phyloP scores from a whole-genome alignment of 2,329 filamentous ascomycete species.

The Drechslerella coelobrocha region DNA sequence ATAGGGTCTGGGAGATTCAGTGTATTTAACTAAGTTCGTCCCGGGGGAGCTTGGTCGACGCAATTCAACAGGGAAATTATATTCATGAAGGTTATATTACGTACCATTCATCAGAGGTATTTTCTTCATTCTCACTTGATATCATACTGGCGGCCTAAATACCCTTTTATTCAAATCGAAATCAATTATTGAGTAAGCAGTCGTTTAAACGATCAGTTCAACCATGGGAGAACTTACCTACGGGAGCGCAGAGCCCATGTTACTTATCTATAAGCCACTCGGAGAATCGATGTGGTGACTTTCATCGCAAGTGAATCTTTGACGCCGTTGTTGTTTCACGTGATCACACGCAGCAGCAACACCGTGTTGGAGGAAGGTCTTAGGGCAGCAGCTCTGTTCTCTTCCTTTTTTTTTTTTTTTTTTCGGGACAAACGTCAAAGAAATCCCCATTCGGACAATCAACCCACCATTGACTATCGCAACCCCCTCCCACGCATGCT shows the following conservation, averaged over 20 bases:
- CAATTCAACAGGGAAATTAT: no score
- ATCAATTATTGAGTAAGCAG: no score
- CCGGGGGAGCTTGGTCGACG: no score
- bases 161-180: no score
- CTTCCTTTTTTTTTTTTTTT: constrained; percentile 17
- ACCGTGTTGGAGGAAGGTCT: no score
- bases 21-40: no score
- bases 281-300: background rate
- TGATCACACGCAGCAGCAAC: no score
- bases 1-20: background rate
- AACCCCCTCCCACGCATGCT: background rate
- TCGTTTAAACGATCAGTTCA: no score
- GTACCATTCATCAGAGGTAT: constrained; percentile 12
- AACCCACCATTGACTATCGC: background rate
- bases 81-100: background rate
- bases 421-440: constrained; percentile 1
- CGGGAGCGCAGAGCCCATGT: no score
- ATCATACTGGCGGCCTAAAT: background rate
- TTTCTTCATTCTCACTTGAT: background rate
- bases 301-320: background rate
- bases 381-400: constrained; percentile 1
- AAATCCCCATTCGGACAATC: no score
- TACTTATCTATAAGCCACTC: background rate
- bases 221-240: no score
- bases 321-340: background rate